phyloP scores from a whole-genome alignment of 225 moss, liverwort and hornwort genomes.

The Climacium dendroides region DNA sequence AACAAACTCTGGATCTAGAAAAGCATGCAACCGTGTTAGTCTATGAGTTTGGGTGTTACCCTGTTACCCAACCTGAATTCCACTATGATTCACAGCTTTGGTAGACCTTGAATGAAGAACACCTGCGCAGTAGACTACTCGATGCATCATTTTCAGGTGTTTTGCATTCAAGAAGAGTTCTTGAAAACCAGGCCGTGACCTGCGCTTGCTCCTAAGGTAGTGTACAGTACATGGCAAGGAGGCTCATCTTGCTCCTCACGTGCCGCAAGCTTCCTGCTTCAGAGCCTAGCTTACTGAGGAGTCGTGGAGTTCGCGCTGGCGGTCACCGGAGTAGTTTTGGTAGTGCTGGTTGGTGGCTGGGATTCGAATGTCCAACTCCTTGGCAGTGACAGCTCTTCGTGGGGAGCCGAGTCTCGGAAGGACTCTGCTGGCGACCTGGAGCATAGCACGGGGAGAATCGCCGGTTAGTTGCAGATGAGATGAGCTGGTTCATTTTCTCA shows the following conservation, averaged over 20 bases:
- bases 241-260: neutral
- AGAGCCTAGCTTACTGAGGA: neutral
- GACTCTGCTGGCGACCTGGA: neutral
- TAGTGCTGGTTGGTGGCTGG: neutral
- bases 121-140: neutral
- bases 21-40: neutral
- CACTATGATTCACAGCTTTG: neutral
- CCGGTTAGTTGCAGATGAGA: neutral
- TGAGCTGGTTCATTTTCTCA: neutral
- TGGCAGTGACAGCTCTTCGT: neutral
- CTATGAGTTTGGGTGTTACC: neutral
- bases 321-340: neutral
- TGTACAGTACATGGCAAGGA: neutral
- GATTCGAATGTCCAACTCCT: neutral
- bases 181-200: no score
- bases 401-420: neutral
- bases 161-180: neutral
- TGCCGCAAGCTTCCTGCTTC: neutral
- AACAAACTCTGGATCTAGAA: neutral
- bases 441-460: neutral
- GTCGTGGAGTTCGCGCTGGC: neutral
- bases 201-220: neutral
- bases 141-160: neutral
- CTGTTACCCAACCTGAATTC: neutral
- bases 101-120: neutral